Evolutionary conservation across 768 basidiomycete species (phyloP), one percentile per base, ranked within the genome.

Genomic region (Boletellus ananiceps): DNA sequence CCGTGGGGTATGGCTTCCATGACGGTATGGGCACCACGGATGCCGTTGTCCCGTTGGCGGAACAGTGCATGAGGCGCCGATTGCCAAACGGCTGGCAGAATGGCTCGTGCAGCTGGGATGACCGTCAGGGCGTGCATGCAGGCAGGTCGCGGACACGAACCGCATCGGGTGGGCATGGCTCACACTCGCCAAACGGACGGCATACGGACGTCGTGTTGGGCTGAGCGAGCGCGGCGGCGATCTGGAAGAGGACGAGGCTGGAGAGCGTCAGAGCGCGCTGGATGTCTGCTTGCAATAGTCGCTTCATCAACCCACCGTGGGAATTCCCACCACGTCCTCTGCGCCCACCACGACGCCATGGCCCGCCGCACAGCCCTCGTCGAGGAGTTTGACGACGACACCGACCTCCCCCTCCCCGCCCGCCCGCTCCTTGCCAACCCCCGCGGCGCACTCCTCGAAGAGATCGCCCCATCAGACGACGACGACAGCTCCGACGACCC

Each of bases 81-180:
- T 94, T 94, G 44, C 94, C 94, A 63, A 93, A 95, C n/a, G 94
- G 93, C 62, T 89, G 83, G 69, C 93, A 97, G 68, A 88, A 95
- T 2, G 93, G 93, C 71, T 93, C 82, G 59, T 83, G 73, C 31
- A 89, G 72, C 92, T 94, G 55, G 47, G n/a, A 27, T 50, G 7
- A 18, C 29, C 16, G 34, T 53, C 45, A 55, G 47, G 21, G 49
- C 16, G 40, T 42, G 25, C 39, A 42, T 53, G 27, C 42, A 23
- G 14, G 45, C 41, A 21, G 35, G 23, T 40, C 40, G 49, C 39
- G 45, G 35, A 46, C 36, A 72, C 80, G 45, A 58, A 87, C 85
- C 15, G 76, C 71, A 50, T 81, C 79, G 8, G 73, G 64, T 19
- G 86, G 84, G 68, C 86, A 88, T 59, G 75, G 77, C 51, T 80